Conservation (phyloP, 805 yeast species). For the Candida corydali region DNA sequence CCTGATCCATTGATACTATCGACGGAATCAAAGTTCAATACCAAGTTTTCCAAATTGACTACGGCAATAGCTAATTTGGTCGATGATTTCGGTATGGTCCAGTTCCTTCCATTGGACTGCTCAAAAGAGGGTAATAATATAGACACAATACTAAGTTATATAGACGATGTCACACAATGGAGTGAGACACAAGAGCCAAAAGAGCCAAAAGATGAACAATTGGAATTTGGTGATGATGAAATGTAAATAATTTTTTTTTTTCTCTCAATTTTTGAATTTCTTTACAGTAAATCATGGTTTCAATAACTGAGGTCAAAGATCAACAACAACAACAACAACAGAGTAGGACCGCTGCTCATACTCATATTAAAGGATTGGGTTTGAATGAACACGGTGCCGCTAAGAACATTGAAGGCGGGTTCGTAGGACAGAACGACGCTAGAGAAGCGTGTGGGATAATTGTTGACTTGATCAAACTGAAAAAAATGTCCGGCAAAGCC, state of each 20-base stretch:
- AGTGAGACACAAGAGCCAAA: slow-evolving; percentile 94
- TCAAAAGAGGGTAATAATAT: slow-evolving; percentile 67
- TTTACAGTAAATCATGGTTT: slow-evolving; percentile 52
- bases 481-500: slow-evolving; percentile 95
- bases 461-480: slow-evolving; percentile 87
- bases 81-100: slow-evolving; percentile 99
- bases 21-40: slow-evolving; percentile 30
- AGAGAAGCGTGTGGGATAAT: slow-evolving; percentile 93
- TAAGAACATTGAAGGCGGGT: slow-evolving; percentile 81
- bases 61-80: slow-evolving; percentile 82
- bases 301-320: slow-evolving; percentile 73
- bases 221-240: slow-evolving; percentile 45
- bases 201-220: slow-evolving; percentile 77
- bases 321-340: slow-evolving; percentile 18
- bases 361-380: slow-evolving; percentile 94
- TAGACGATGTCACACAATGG: slow-evolving; percentile 98
- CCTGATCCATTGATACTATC: slow-evolving; percentile 83
- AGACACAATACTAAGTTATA: slow-evolving; percentile 78
- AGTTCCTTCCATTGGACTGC: slow-evolving; percentile 83
- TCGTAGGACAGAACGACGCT: slow-evolving; percentile 72
- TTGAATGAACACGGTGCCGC: slow-evolving; percentile 87
- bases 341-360: slow-evolving; percentile 86
- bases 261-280: not conserved
- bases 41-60: slow-evolving; percentile 67
- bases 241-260: not conserved